phyloP scores from a whole-genome alignment of 352 stramenopile genomes.

The Sclerospora graminicola region DNA sequence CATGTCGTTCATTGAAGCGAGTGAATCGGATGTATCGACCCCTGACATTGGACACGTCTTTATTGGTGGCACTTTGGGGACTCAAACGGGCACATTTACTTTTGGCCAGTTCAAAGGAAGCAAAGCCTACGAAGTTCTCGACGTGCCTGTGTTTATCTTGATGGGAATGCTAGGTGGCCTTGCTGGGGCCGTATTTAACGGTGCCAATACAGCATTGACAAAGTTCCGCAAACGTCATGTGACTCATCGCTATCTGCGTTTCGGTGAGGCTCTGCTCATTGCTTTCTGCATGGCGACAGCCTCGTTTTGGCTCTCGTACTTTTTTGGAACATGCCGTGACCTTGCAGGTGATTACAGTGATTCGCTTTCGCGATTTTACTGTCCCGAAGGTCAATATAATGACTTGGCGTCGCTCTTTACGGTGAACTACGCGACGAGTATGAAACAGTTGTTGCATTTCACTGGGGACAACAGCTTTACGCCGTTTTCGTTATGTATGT shows the following conservation, averaged over 20 bases:
- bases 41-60: constrained; percentile 35
- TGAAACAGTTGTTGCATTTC: constrained; percentile 97
- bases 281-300: constrained; percentile 47
- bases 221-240: constrained; percentile 57
- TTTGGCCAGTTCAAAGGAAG: constrained; percentile 83
- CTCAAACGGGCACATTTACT: constrained; percentile 73
- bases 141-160: constrained; percentile 93
- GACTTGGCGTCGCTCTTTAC: constrained; percentile 95
- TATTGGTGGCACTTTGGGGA: constrained; percentile 58
- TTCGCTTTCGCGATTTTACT: constrained; percentile 90
- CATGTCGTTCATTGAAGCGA: constrained; percentile 66
- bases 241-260: constrained; percentile 56
- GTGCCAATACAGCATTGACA: constrained; percentile 89
- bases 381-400: constrained; percentile 93
- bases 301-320: constrained; percentile 74
- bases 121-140: constrained; percentile 91
- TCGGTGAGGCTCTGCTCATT: constrained; percentile 55
- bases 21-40: constrained; percentile 18
- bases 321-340: constrained; percentile 54
- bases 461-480: constrained; percentile 86
- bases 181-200: constrained; percentile 95
- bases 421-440: constrained; percentile 89
- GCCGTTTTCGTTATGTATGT: constrained; percentile 89
- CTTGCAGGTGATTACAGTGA: constrained; percentile 51
- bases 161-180: constrained; percentile 96